Base-by-base conservation (phyloP, 768 basidiomycete genomes). In the Dacryopinax primogenitus region DNA sequence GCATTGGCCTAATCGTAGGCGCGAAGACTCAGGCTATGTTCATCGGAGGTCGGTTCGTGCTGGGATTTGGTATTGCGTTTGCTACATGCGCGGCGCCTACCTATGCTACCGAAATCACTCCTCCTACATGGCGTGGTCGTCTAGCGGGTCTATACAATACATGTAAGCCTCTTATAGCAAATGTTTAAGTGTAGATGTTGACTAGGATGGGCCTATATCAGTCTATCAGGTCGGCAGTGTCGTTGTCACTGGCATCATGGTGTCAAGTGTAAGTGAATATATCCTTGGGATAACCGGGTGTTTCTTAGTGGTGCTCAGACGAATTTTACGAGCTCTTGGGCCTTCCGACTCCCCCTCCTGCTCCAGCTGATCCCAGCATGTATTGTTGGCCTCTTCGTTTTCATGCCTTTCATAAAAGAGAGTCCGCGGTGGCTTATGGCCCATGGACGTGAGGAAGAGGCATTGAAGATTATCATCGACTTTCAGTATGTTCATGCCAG, bases 21-120 rank as follows among this genome's bases (percentile, higher is more conserved):
- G 76, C 83, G 2, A 78, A 78, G 66, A 72, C 74, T 63, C 73
- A 76, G 21, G 65, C 73, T 3, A 81, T 83, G 67, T 79, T 85
- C 63, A 75, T 83, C 39, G 81, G 73, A 21, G 83, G 82, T 45
- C 73, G 81, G 28, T 81, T 81, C 68, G 16, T 83, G 39, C 76
- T 84, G 33, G 83, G 83, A 32, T 80, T 82, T 68, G 81, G 82
- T 66, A 81, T 83, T 18, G 68, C 71, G 51, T 72, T 75, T 67
- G 71, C 76, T 69, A 74, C 74, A 12, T 69, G 67, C 51, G 71
- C 70, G 51, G 71, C 75, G 1, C 73, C 72, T 3, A 72, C 80
- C 16, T 84, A 83, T 70, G 79, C 80, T 7, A 78, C 80, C 21
- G 84, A 85, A 71, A 82, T 84, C 72, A 80, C 82, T 15, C 84